Conservation (phyloP, 2,329 filamentous ascomycete genomes). For the Beauveria sp. region DNA sequence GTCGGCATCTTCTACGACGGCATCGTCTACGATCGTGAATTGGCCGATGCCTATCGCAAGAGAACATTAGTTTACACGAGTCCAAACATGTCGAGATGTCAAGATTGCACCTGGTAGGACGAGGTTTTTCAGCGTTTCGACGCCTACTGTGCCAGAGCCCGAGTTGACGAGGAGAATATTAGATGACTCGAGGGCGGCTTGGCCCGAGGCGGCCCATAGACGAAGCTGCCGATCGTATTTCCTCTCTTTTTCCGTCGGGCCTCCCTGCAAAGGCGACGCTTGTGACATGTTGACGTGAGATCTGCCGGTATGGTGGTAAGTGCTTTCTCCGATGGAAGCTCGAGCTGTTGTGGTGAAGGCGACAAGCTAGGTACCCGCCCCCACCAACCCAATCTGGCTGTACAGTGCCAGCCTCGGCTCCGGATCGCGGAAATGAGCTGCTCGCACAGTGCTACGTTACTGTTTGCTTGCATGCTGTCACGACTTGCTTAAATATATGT, state of each 20-base stretch:
- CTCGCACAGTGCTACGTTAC: neutral
- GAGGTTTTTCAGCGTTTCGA: conserved; percentile 95
- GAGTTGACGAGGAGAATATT: conserved; percentile 89
- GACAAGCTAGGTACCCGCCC: neutral
- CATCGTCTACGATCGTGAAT: conserved; percentile 84
- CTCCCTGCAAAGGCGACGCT: conserved; percentile 32
- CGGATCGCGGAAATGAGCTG: too few relatives aligned
- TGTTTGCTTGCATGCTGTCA: neutral
- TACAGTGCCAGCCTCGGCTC: conserved; percentile 1
- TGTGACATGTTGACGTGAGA: conserved; percentile 19
- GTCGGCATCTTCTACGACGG: conserved; percentile 69
- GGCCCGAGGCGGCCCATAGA: conserved; percentile 88
- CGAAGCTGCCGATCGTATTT: conserved; percentile 95
- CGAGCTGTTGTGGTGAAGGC: neutral
- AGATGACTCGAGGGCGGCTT: conserved; percentile 81
- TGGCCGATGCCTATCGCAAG: conserved; percentile 64
- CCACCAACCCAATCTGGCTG: neutral
- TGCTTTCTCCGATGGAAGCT: neutral
- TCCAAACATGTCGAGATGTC: neutral
- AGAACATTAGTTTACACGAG: neutral
- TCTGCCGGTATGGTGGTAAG: neutral
- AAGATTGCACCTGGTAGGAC: conserved; percentile 63
- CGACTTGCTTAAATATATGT: neutral
- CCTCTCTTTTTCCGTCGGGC: conserved; percentile 55
- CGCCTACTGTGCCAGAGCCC: conserved; percentile 75